A percentile compares a stretch with the other conserved stretches of the same genome.
These are phyloP conservation scores for Auricularia cornea DNA, from an alignment of 768 basidiomycete genomes.

Conservation along the genomic window DNA sequence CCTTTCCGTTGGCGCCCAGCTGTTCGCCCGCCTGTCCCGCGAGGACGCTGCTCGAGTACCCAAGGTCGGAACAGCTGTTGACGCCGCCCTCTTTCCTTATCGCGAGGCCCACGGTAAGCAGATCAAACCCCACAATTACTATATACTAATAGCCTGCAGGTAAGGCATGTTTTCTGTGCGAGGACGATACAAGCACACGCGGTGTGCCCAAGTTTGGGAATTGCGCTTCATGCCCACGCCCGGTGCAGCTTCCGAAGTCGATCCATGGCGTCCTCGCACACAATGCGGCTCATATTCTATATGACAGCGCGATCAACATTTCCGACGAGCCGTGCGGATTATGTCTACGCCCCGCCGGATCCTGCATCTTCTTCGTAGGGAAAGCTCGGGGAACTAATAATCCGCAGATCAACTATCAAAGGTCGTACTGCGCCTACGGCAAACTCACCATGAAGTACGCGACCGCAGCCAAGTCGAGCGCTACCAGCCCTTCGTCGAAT, in stretches of 20 bases:
- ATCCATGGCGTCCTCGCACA: neutral
- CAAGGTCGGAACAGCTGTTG: neutral
- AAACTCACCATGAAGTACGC: neutral
- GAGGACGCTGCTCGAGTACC: neutral
- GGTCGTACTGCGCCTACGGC: neutral
- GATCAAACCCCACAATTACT: neutral
- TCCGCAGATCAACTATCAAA: neutral
- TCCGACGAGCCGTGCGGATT: neutral
- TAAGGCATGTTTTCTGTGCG: neutral
- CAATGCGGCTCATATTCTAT: neutral
- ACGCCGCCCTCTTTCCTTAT: neutral
- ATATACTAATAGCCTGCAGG: neutral
- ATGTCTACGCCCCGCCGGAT: neutral
- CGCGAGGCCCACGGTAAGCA: neutral
- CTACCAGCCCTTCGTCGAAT: neutral
- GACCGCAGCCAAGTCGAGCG: neutral
- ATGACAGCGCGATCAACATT: neutral
- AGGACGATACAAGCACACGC: neutral
- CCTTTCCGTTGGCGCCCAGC: neutral
- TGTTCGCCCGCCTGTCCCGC: neutral
- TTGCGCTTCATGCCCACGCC: neutral
- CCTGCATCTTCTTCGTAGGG: neutral
- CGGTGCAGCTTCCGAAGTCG: neutral
- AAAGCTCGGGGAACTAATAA: neutral
- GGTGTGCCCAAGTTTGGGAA: neutral